Evolutionary conservation across 208 protist species (phyloP).

Genomic region (Vickermania ingenoplastis): DNA sequence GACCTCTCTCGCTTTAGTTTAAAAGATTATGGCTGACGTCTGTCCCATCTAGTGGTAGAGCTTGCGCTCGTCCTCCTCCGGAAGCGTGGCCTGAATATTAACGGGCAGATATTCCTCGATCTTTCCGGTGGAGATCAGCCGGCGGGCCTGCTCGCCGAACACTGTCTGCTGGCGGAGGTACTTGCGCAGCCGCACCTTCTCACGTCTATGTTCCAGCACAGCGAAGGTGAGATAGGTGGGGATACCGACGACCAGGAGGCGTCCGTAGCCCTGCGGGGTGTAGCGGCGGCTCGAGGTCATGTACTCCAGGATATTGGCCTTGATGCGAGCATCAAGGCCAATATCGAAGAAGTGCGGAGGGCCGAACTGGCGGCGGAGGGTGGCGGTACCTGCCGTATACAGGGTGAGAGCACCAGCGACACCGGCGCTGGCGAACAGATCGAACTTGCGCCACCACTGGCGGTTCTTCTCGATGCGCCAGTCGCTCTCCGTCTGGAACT

Average conservation of each 20-base stretch:
- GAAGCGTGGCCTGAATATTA: conserved; percentile 67
- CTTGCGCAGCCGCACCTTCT: conserved; percentile 52
- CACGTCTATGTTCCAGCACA: conserved; percentile 58
- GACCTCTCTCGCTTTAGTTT: too few species aligned
- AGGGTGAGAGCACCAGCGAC: conserved; percentile 37
- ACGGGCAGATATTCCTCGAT: conserved; percentile 82
- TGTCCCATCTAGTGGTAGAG: conserved; percentile 70
- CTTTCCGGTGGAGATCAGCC: conserved; percentile 63
- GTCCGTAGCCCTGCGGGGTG: conserved; percentile 77
- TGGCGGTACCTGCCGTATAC: conserved; percentile 66
- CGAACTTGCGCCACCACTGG: conserved; percentile 73
- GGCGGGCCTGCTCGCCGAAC: conserved; percentile 85
- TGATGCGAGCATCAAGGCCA: conserved; percentile 60
- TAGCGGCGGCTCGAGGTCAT: conserved; percentile 74
- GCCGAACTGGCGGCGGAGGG: conserved; percentile 70
- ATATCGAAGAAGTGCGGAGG: conserved; percentile 82
- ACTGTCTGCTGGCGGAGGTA: conserved; percentile 81
- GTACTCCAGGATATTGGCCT: conserved; percentile 32
- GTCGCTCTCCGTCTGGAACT: conserved; percentile 86
- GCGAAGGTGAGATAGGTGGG: conserved; percentile 70
- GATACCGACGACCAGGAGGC: conserved; percentile 56
- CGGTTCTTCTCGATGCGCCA: conserved; percentile 81
- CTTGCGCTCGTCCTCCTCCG: conserved; percentile 26
- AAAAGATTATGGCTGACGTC: too few species aligned
- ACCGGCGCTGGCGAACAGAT: conserved; percentile 37